Percentiles rank a stretch among this genome's conserved stretches.
These are phyloP conservation scores for Chenopodium suecicum DNA, from an alignment of 148 eudicot genomes.

Conservation along the genomic window DNA sequence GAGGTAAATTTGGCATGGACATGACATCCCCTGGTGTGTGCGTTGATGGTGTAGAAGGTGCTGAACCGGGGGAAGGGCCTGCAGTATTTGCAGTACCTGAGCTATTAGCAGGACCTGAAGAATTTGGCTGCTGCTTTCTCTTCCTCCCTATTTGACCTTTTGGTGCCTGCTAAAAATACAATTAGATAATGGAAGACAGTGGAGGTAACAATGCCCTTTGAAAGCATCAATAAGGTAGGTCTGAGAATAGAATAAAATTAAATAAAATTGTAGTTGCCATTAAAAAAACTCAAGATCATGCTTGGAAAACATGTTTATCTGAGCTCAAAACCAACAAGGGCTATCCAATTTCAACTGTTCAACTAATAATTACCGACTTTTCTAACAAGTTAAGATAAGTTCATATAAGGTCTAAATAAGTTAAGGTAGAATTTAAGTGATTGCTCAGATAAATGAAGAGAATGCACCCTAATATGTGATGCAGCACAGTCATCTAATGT, in stretches of 20 bases:
- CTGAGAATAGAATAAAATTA: background rate
- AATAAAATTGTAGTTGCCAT: background rate
- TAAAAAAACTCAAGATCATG: background rate
- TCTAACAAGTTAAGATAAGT: too few relatives aligned
- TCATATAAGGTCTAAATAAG: too few relatives aligned
- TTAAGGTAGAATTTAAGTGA: too few relatives aligned
- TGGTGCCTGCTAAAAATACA: constrained; percentile 40
- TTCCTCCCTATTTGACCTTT: constrained; percentile 82
- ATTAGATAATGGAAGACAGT: background rate
- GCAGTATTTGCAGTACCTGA: constrained; percentile 92
- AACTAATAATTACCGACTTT: too few relatives aligned
- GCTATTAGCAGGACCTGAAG: constrained; percentile 95
- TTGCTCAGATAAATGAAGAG: background rate
- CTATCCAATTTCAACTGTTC: too few relatives aligned
- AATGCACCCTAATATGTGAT: background rate
- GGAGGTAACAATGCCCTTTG: background rate
- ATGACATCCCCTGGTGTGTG: constrained; percentile 80
- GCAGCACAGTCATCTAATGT: background rate
- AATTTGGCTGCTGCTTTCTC: constrained; percentile 74
- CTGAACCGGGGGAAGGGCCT: constrained; percentile 93
- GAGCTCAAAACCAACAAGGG: too few relatives aligned
- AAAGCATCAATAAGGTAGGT: background rate
- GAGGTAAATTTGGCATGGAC: constrained; percentile 62
- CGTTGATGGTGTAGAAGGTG: constrained; percentile 94
- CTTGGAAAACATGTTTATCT: background rate